Evolutionary conservation across 1,139 yeast species (phyloP), one percentile per base, ranked within the genome.

Genomic region (Kodamaea arcana): DNA sequence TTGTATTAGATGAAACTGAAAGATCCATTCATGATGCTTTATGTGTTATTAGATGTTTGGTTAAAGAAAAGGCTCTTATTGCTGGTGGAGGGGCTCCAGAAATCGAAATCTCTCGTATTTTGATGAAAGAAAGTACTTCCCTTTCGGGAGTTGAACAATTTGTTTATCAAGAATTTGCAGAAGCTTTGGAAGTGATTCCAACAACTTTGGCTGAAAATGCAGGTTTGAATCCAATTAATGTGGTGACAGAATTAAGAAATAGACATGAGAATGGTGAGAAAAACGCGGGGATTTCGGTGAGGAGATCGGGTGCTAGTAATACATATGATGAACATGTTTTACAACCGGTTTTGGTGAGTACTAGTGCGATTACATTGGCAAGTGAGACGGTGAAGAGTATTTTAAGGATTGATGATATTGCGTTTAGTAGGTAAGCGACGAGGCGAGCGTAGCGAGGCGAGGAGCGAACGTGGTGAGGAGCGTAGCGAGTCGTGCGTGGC

Each of bases 71-170:
- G 56, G 97, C 96, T 2, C 71, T 92, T 54, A 87, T 92, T 63
- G 97, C 97, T 11, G 99, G 99, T 51, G 98, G 99, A 46, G 98
- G 98, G 48, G 97, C 98, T 4, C 96, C 98, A 31, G 99, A 92
- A 65, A 80, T 92, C 48, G 98, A 92, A 66, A 83, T 90, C 12
- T 82, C 97, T 4, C 79, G 95, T 51, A 78, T 79, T 17, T 66
- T 92, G 49, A 71, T 78, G 60, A 81, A 79, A 51, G 97, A 90
- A 61, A 74, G 96, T 15, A 76, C 83, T 43, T 67, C 78, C 31
- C 69, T 86, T 45, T 75, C 87, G 15, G 98, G 99, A 31, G 88
- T 90, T 6, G 97, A 92, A 60, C 94, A 94, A 36, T 82, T 88
- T 51, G 94, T 95, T 50, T 92, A 90, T 80, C 84, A 83, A 56